phyloP scores from a whole-genome alignment of 805 yeast species.

The Candida montana region DNA sequence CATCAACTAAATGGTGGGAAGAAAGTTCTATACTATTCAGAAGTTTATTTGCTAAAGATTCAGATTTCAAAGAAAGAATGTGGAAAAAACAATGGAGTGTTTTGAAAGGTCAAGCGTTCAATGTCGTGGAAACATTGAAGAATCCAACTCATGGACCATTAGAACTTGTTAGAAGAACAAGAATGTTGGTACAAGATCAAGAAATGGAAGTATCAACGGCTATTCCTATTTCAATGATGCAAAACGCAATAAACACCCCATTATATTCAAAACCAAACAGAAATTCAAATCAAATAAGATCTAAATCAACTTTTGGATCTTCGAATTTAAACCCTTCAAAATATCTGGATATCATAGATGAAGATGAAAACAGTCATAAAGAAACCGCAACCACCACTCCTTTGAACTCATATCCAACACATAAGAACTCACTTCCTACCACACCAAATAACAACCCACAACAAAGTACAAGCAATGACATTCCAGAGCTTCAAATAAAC shows the following conservation, averaged over 20 bases:
- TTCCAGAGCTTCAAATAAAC: conserved; percentile 22
- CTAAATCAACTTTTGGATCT: background rate
- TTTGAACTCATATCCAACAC: no score
- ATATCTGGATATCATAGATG: conserved; percentile 2
- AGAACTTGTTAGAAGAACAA: conserved; percentile 55
- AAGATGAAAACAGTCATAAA: background rate
- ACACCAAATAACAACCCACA: no score
- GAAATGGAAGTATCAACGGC: conserved; percentile 51
- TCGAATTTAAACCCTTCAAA: background rate
- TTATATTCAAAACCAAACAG: conserved; percentile 8
- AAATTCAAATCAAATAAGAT: background rate
- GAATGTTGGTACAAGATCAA: conserved; percentile 56
- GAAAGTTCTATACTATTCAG: conserved; percentile 43
- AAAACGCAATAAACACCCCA: conserved; percentile 42
- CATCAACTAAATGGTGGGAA: conserved; percentile 70
- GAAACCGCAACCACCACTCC: no score
- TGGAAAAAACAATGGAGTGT: conserved; percentile 67
- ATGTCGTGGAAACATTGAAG: conserved; percentile 62
- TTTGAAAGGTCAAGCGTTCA: conserved; percentile 72
- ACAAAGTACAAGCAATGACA: background rate
- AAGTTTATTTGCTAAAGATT: conserved; percentile 46
- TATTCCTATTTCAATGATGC: conserved; percentile 32
- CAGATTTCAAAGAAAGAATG: conserved; percentile 59
- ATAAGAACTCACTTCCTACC: no score
- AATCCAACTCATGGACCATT: conserved; percentile 57